Evolutionary conservation across 164 flowering plant species (phyloP), one percentile per base, ranked within the genome.

Genomic region (Cinnamomum micranthum): DNA sequence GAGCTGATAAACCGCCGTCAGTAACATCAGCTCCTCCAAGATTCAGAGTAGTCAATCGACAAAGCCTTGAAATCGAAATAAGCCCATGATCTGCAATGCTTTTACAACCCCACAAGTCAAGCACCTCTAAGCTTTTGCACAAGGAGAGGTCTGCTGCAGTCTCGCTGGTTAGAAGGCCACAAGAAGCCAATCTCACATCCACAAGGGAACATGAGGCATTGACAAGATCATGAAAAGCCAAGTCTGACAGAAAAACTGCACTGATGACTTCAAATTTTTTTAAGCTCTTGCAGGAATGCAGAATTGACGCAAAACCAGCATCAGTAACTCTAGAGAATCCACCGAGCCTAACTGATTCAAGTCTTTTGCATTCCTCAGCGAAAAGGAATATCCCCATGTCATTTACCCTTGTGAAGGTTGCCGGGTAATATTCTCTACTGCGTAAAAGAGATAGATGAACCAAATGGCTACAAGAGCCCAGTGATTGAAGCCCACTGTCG

Each of bases 301-400:
- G 63, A 67, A 87, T 73, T 25, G 88, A 77, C 19, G 84, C 79
- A 76, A 84, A 87, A 7, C 89, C 88, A 27, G 87, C 88, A 76
- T 87, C 89, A 69, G 82, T 87, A 60, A 84, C 88, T 80, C 41
- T 81, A 17, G 86, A 84, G 68, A 87, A 85, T 17, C 89, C 89
- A 66, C 83, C 74, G 9, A 87, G 81, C 71, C 72, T 78, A 65
- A 87, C 76, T 3, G 86, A 78, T 70, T 87, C 80, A 22, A 87
- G 76, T 25, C 73, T 77, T 69, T 59, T 73, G 70, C 86, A 87
- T 33, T 77, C 81, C 78, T 82, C 85, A 5, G 84, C 77, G 50
- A 87, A 81, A 9, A 85, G 82, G 52, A 87, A 78, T 25, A 87
- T 73, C 62, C 88, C 89, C 78, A 87, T 73, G 73, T 85, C 86